A percentile compares a stretch with the other conserved stretches of the same genome.
These are phyloP conservation scores for Fusarium illudens DNA, from an alignment of 2,329 filamentous ascomycete genomes.

Conservation along the genomic window DNA sequence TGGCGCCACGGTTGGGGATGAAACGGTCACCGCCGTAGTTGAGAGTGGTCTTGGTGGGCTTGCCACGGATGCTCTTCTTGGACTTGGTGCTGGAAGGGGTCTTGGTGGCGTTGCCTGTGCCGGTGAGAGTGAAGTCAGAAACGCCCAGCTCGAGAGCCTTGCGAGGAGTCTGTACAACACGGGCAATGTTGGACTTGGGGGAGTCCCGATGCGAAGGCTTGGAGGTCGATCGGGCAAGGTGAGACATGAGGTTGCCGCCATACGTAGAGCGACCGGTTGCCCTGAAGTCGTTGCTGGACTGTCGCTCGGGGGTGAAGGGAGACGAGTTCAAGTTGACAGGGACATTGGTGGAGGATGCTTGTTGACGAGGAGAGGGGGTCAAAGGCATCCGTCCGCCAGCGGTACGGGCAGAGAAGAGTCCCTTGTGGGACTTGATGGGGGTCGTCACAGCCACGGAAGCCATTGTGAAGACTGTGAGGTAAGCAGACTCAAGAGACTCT, in stretches of 20 bases:
- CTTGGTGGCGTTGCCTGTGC: slow-evolving; percentile 72
- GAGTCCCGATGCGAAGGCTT: slow-evolving; percentile 81
- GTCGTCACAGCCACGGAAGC: slow-evolving; percentile 83
- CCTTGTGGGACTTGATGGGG: slow-evolving; percentile 92
- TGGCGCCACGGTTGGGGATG: slow-evolving; percentile 91
- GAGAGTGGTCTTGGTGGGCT: slow-evolving; percentile 79
- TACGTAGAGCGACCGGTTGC: slow-evolving; percentile 76
- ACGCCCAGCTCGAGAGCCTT: slow-evolving; percentile 87
- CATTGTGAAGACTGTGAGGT: slow-evolving; percentile 66
- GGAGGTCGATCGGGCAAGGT: slow-evolving; percentile 75
- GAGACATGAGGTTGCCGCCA: slow-evolving; percentile 79
- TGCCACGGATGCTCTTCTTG: slow-evolving; percentile 64
- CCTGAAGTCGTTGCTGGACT: slow-evolving; percentile 60
- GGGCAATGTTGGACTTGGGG: slow-evolving; percentile 95
- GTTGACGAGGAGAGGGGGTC: slow-evolving; percentile 86
- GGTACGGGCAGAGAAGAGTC: slow-evolving; percentile 89
- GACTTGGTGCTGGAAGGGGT: slow-evolving; percentile 66
- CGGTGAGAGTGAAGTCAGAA: slow-evolving; percentile 90
- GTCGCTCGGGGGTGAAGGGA: slow-evolving; percentile 79
- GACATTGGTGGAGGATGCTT: slow-evolving; percentile 59
- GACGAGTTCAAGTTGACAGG: slow-evolving; percentile 69
- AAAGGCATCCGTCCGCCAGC: slow-evolving; percentile 94
- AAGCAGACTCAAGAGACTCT: slow-evolving; percentile 65
- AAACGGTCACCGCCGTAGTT: slow-evolving; percentile 89
- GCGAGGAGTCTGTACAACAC: slow-evolving; percentile 76